A percentile compares a stretch with the other conserved stretches of the same genome.
phyloP scores from a whole-genome alignment of 1,284 basidiomycete genomes.

The Ceratobasidium papillatum region DNA sequence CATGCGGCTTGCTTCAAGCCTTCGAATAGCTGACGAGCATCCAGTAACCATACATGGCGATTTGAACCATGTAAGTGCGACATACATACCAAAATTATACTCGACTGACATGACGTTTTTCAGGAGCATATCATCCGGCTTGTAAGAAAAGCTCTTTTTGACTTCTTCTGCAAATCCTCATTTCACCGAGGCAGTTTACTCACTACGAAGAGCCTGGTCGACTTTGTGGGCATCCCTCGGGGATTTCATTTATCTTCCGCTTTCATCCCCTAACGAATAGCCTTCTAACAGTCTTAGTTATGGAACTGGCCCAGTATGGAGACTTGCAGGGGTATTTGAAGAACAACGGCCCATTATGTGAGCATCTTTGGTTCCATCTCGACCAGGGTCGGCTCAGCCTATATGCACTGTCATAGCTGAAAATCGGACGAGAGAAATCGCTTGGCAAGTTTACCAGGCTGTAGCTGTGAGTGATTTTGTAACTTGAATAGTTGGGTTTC shows the following conservation, averaged over 20 bases:
- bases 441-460: slow-evolving; percentile 39
- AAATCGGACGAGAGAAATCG: slow-evolving; percentile 18
- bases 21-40: background rate
- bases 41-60: slow-evolving; percentile 32
- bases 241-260: background rate
- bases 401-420: background rate
- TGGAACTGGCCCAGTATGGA: slow-evolving; percentile 36
- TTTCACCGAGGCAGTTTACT: background rate
- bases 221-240: slow-evolving; percentile 23
- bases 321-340: slow-evolving; percentile 38
- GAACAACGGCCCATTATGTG: slow-evolving; percentile 29
- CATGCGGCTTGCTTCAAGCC: background rate
- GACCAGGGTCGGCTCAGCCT: background rate
- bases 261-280: background rate
- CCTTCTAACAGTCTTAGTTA: slow-evolving; percentile 23
- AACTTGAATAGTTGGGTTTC: background rate
- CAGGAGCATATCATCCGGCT: slow-evolving; percentile 35
- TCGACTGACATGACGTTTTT: background rate
- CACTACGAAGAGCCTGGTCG: slow-evolving; percentile 34
- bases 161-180: background rate
- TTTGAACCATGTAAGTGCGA: slow-evolving; percentile 27
- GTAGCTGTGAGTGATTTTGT: slow-evolving; percentile 21
- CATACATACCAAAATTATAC: background rate
- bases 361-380: background rate
- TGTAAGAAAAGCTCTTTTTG: background rate